Base-by-base conservation (phyloP, 495 filamentous ascomycete genomes). In the Halenospora varia region DNA sequence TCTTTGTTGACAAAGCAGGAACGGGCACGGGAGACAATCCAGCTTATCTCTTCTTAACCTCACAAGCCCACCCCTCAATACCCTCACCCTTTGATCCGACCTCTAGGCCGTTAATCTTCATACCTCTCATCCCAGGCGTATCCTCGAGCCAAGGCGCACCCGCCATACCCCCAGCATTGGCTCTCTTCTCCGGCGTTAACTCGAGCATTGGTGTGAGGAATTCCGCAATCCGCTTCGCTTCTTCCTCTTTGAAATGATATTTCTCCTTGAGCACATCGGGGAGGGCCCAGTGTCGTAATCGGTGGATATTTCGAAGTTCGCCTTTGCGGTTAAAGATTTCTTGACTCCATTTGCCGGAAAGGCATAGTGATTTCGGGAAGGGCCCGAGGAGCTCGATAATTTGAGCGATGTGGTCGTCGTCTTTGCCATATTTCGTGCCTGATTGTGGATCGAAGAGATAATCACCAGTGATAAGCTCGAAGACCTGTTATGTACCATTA, bases 381-480 rank as follows among this genome's bases (percentile, higher is more conserved):
- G 85, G 84, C 19, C 94, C 94, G 9, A 99, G 83, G 26, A 99
- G 85, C 70, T 99, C 94, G 71, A 99, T 97, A 66, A 99, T 97
- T 70, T 99, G 94, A 2, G 94, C 94, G 44, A 97, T 99, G 74
- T 99, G 94, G 71, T 99, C 94, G 73, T 99, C 94, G 70, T 99
- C 94, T 77, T 99, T 99, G 67, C 94, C 94, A 68, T 99, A 99
- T 72, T 97, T 97, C 19, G 95, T 97, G 51, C 94, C 94, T 3
- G 94, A 97, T 73, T 99, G 94, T 0, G 94, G 94, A 66, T 99
- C 94, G 73, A 99, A 99, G 45, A 99, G 85, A 68, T 97, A 99
- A 74, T 99, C 94, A 62, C 94, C 94, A 11, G 94, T 99, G 59
- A 99, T 97, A 20, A 99, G 78, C 68, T 99, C 94, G 63, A 99